Evolutionary conservation across 2,329 filamentous ascomycete genomes (phyloP), one percentile per base, ranked within the genome.

Genomic region (Penicillium sp.): DNA sequence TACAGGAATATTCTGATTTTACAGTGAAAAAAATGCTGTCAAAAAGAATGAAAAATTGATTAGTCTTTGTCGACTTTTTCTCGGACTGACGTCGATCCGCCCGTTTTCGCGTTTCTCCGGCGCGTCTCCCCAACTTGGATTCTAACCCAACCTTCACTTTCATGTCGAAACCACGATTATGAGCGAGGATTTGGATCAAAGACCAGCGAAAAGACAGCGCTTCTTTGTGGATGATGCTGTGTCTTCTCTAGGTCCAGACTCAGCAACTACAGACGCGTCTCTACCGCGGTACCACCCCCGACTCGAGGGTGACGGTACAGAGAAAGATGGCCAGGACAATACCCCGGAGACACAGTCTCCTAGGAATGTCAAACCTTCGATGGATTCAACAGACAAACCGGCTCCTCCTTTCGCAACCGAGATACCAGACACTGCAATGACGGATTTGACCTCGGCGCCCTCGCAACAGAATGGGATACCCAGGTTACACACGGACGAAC

Each of bases 191-290:
- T 67, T 80, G 44, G 77, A 83, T 48, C 77, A 83, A 43, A 74
- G 81, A 20, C 85, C 85, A 4, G 70, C 73, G 23, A 88, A 88
- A 72, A 86, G 85, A 71, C 78, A 82, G 57, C 81, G 85, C 26
- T 87, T 87, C 72, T 87, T 88, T 62, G 75, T 79, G 15, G 82
- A 85, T 43, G 79, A 82, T 26, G 63, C 64, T 47, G 60, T 56
- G 33, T 54, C 54, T 53, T 65, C 9, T 65, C 56, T 45, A 46
- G 62, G 42, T 61, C 69, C 55, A 18, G 35, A 51, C 40, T 41
- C 41, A 25, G 51, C 51, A 14, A 50, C 20, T 50, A 33, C 55
- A 25, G 61, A 70, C 63, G 63, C 62, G 57, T 58, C 62, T 8
- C 31, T 45, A 40, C 44, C 52, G 12, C 57, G 48, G 26, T 45